Base-by-base conservation (phyloP, 1,284 basidiomycete genomes). In the Hypsizygus ulmarius region DNA sequence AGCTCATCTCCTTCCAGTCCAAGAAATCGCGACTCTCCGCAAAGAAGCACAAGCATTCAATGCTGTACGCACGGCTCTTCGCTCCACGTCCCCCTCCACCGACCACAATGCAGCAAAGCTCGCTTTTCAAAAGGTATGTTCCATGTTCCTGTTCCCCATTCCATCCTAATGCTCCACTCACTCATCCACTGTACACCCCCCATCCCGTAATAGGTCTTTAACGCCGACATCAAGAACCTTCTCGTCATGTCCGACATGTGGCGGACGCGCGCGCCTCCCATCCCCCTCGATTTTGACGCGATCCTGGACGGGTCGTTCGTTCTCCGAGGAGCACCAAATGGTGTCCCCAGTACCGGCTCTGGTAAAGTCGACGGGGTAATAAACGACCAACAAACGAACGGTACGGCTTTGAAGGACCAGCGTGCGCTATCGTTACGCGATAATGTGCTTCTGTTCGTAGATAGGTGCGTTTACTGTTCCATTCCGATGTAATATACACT, bases 171-270 rank as follows among this genome's bases (percentile, higher is more conserved):
- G 1, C 7, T 5, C 2, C 7, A 27, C 5, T 34, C 5, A 4
- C 9, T 18, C 6, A 39, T 6, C 15, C 2, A n/a, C 15, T 14
- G 18, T 6, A 25, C 10, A n/a, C 29, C 29, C 16, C 14, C 21
- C 11, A 19, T 4, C 27, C 30, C 9, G 14, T 14, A 16, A 18
- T 27, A 94, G 90, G 87, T 98, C 7, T 99, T 95, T 73, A 77
- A 85, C 54, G 68, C 80, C 1, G 97, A 99, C 59, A 93, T 98
- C 57, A 78, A 83, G 49, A 90, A 97, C 41, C 75, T 99, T 1
- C 73, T 99, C 10, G 81, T 81, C 10, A 99, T 99, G 97, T 75
- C 85, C n/a, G 96, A 98, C 60, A 98, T 99, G 94, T 99, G 97
- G 97, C 85, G 84, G 39, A 80, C 87, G 7, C 82, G 97, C 21